Evolutionary conservation across 176 grass and related monocot genomes (phyloP), one percentile per base, ranked within the genome.

Genomic region (Areca catechu): DNA sequence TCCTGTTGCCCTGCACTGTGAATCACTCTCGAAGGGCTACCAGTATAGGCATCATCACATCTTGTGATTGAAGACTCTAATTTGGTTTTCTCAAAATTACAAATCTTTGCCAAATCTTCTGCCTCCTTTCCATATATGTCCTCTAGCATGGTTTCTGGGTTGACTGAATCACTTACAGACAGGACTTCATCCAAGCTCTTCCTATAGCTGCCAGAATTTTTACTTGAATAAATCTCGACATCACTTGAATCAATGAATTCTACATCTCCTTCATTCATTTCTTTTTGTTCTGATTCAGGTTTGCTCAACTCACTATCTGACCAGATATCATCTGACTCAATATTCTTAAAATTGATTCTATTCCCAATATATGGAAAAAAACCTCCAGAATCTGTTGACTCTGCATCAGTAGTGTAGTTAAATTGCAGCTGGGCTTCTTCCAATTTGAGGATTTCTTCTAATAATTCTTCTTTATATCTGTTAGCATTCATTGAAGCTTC

Each of bases 381-480:
- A 20, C 15, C 60, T 4, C 20, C 50, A 43, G 48, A 27, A 19
- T 61, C 54, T 61, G 47, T 52, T 48, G 29, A 65, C 49, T 76
- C 48, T 54, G 23, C 27, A 51, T 69, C 65, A 51, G 16, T 58
- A 61, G 29, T 15, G 25, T 62, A 54, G 57, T 27, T 23, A 17
- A 59, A 65, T 47, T 75, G 50, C 22, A 16, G 27, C 21, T 51
- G 64, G 37, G 25, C 50, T 68, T 52, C 61, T 68, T 81, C 65
- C 59, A 65, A 22, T 53, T 61, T 60, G 68, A 65, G 64, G 12
- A 83, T 70, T 48, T 78, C 83, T 65, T 69, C 77, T 18, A 79
- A 64, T 22, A 89, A 19, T 71, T 91, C 75, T 9, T 27, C 34
- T 50, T 60, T 83, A 70, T 79, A 82, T 0, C 51, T 57, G 4